phyloP scores from a whole-genome alignment of 768 basidiomycete genomes.

The Hemileccinum rubropunctum region DNA sequence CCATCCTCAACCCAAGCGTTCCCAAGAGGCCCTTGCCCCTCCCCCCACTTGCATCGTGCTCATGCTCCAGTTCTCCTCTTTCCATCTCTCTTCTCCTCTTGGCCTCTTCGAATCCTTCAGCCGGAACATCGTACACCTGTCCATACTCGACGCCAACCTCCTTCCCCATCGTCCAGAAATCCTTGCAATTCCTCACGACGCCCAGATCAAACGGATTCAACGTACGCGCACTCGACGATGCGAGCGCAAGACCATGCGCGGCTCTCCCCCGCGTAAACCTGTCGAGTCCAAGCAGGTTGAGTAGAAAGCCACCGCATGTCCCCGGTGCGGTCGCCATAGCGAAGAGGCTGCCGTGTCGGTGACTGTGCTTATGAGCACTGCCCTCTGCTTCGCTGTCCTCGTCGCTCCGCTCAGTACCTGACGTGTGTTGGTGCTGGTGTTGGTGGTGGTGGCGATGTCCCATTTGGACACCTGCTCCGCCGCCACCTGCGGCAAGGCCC shows the following conservation, averaged over 20 bases:
- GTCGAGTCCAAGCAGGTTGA: conserved; percentile 92
- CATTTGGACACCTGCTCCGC: conserved; percentile 66
- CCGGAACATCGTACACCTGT: conserved; percentile 82
- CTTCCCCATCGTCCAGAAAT: conserved; percentile 89
- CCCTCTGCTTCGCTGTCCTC: conserved; percentile 36
- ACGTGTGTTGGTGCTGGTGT: conserved; percentile 20
- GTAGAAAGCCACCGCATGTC: conserved; percentile 58
- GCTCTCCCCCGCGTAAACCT: conserved; percentile 91
- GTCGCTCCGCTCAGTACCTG: conserved; percentile 47
- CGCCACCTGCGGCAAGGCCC: conserved; percentile 55
- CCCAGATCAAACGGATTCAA: conserved; percentile 94
- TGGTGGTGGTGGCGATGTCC: conserved; percentile 58
- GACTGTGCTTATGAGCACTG: conserved; percentile 42
- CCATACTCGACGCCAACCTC: conserved; percentile 92
- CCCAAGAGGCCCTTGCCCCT: conserved; percentile 39
- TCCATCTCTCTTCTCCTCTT: conserved; percentile 58
- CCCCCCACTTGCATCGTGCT: conserved; percentile 45
- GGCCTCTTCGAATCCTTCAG: conserved; percentile 79
- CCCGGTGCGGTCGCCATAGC: conserved; percentile 32
- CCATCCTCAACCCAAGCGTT: conserved; percentile 36
- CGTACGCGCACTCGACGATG: conserved; percentile 51
- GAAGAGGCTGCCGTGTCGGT: conserved; percentile 40
- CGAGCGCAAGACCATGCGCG: conserved; percentile 78
- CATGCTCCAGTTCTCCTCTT: conserved; percentile 34
- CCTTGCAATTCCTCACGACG: conserved; percentile 72